Evolutionary conservation across 805 yeast species (phyloP), one percentile per base, ranked within the genome.

Genomic region (Metschnikowia lunata): DNA sequence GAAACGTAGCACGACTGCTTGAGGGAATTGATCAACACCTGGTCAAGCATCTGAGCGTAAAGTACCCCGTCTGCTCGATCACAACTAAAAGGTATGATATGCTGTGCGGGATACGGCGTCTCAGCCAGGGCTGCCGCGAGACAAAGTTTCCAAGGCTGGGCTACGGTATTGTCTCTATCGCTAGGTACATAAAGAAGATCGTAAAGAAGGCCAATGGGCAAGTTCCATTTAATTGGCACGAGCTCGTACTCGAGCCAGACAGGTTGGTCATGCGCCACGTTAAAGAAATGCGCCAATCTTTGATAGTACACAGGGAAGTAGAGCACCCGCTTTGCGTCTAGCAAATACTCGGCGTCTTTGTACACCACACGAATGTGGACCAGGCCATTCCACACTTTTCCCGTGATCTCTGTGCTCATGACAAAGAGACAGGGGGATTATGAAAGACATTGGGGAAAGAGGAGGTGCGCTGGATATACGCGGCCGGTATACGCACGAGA

Each of bases 1-100:
- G 85, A 61, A 0, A 88, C 78, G 56, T 74, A 88, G 55, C 88
- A 80, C 5, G 88, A 76, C 57, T 91, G 97, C 56, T 93, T 91
- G 59, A 88, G 65, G 47, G 81, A 88, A 58, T 91, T 89, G 48
- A 82, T 66, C 83, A 93, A 82, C 39, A 78, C 73, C 40, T 73
- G 76, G 36, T 63, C 71, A 46, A 79, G 51, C 10, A 71, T 57
- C 23, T 55, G 48, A 30, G 54, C 47, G 50, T 66, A 67, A 43
- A 60, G 56, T 3, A 56, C 40, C 8, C 31, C 15, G 12, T 13
- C 30, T 7, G 13, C 26, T 13, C 48, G 54, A 3, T 33, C 47
- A 7, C 39, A 33, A 14, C 31, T 40, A 40, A 64, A 62, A 6
- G 74, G 74, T 5, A 68, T 60, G 8, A 69, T 57, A 15, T 56